These are phyloP conservation scores for Aspergillus carbonarius DNA, from an alignment of 2,329 filamentous ascomycete genomes.

Conservation along the genomic window DNA sequence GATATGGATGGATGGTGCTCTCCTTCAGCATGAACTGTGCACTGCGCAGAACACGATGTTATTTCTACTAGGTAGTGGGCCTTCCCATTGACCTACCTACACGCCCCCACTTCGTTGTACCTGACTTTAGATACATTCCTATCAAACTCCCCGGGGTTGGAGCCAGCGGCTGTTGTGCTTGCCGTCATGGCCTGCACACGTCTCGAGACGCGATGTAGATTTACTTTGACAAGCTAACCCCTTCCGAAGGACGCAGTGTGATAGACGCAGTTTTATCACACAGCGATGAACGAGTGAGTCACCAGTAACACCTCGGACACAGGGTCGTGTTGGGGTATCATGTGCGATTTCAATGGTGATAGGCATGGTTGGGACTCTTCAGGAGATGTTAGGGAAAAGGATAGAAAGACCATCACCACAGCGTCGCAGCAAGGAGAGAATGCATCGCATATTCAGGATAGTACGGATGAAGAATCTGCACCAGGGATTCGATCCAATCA, in stretches of 20 bases:
- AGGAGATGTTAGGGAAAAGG: no score
- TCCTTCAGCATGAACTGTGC: no score
- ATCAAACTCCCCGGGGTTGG: slow-evolving; percentile 61
- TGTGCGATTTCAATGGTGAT: slow-evolving; percentile 51
- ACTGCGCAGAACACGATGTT: no score
- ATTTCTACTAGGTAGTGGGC: no score
- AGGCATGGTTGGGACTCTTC: slow-evolving; percentile 44
- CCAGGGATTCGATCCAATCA: background rate
- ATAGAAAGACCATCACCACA: background rate
- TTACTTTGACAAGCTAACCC: slow-evolving; percentile 67
- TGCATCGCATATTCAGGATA: background rate
- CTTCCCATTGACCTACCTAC: no score
- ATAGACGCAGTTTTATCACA: slow-evolving; percentile 68
- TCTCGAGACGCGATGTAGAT: slow-evolving; percentile 71
- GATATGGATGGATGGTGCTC: no score
- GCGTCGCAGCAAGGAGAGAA: background rate
- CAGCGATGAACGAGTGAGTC: slow-evolving; percentile 49
- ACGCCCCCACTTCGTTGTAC: no score
- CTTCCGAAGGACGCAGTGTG: slow-evolving; percentile 67
- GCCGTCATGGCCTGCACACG: slow-evolving; percentile 69
- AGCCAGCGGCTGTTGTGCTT: slow-evolving; percentile 59
- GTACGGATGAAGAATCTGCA: background rate
- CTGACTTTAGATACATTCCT: slow-evolving; percentile 26
- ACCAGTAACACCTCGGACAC: slow-evolving; percentile 66
- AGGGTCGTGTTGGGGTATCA: slow-evolving; percentile 66